A percentile compares a stretch with the other conserved stretches of the same genome.
These are phyloP conservation scores for Diplodia intermedia DNA, from an alignment of 2,329 filamentous ascomycete genomes.

Conservation along the genomic window DNA sequence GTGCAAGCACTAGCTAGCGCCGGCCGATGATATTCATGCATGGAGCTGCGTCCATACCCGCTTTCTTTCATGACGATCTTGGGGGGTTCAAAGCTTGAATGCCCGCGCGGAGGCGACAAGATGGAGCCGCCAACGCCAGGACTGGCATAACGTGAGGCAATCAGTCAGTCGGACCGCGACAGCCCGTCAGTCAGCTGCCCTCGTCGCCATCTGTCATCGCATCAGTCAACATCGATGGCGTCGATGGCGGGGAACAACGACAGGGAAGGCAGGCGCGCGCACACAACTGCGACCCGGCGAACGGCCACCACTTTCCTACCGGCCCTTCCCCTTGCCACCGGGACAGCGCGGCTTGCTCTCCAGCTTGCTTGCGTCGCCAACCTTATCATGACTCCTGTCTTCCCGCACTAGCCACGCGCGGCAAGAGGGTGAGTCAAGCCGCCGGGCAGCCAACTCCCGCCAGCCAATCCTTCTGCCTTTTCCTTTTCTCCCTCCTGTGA, in stretches of 20 bases:
- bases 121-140: background rate
- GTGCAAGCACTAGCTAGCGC: background rate
- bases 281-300: background rate
- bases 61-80: background rate
- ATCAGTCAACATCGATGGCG: background rate
- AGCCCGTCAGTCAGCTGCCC: background rate
- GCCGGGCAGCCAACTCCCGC: conserved; percentile 1
- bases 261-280: background rate
- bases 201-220: background rate
- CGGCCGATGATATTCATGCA: background rate
- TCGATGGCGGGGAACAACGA: background rate
- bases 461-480: background rate
- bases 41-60: background rate
- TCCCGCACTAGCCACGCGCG: background rate
- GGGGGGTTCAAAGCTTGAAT: background rate
- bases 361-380: background rate
- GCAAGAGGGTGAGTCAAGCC: conserved; percentile 2
- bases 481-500: background rate
- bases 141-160: background rate
- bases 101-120: background rate
- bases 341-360: background rate
- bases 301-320: background rate
- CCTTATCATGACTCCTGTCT: background rate
- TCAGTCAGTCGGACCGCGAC: background rate
- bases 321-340: background rate